Evolutionary conservation across 1,284 basidiomycete genomes (phyloP).

Genomic region (Leccinum pachyderme): DNA sequence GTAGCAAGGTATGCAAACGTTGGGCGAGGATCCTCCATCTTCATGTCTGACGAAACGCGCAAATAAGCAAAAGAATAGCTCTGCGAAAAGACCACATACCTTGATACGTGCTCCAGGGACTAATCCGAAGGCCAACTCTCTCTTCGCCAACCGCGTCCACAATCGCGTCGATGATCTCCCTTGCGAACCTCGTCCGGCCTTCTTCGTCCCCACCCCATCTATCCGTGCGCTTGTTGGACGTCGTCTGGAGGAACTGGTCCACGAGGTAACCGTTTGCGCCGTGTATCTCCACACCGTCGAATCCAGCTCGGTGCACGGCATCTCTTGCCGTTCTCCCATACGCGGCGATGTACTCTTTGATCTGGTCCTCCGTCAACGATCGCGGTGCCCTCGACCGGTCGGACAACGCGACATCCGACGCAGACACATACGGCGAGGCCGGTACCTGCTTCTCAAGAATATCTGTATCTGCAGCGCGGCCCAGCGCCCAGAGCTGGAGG

Average conservation of each 20-base stretch:
- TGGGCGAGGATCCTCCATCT: not conserved
- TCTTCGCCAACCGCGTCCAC: not conserved
- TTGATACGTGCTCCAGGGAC: too few relatives aligned
- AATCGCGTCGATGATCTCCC: not conserved
- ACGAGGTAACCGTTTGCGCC: not conserved
- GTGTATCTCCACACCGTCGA: not conserved
- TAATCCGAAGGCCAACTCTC: not conserved
- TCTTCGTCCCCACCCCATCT: not conserved
- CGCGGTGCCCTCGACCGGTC: not conserved
- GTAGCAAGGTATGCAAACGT: not conserved
- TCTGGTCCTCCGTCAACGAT: not conserved
- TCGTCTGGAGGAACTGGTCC: not conserved
- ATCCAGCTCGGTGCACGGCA: not conserved
- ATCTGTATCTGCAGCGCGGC: too few relatives aligned
- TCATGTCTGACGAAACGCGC: not conserved
- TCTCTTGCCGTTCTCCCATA: not conserved
- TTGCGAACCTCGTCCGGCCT: not conserved
- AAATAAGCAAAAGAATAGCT: too few relatives aligned
- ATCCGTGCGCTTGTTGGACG: not conserved
- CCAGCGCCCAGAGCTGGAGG: too few relatives aligned
- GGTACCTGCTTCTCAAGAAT: too few relatives aligned
- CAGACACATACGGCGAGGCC: not conserved
- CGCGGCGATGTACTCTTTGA: not conserved
- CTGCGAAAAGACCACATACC: too few relatives aligned
- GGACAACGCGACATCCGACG: not conserved